Evolutionary conservation across 768 basidiomycete genomes (phyloP).

Genomic region (Leucocoprinus sp.): DNA sequence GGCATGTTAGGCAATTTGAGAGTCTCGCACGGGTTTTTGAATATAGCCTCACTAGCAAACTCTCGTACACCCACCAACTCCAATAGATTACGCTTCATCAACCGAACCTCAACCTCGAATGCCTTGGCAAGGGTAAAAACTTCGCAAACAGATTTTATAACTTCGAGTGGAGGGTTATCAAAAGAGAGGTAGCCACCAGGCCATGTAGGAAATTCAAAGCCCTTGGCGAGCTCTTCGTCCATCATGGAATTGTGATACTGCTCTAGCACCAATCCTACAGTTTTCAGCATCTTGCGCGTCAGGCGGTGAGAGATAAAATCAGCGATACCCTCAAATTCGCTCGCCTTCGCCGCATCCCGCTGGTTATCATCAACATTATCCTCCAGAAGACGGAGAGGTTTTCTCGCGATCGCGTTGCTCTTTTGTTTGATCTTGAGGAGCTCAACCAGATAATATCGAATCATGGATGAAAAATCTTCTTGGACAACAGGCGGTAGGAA

Average conservation of each 20-base stretch:
- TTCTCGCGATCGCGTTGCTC: slow-evolving; percentile 48
- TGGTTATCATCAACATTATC: slow-evolving; percentile 61
- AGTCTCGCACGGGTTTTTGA: slow-evolving; percentile 88
- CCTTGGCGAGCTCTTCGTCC: slow-evolving; percentile 41
- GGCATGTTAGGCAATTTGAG: slow-evolving; percentile 81
- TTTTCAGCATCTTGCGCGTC: slow-evolving; percentile 70
- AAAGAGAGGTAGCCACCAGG: slow-evolving; percentile 81
- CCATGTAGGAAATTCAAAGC: slow-evolving; percentile 75
- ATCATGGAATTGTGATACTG: slow-evolving; percentile 52
- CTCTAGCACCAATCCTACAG: slow-evolving; percentile 55
- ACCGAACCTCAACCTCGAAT: slow-evolving; percentile 78
- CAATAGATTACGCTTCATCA: slow-evolving; percentile 83
- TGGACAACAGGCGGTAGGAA: slow-evolving; percentile 86
- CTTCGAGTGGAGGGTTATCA: slow-evolving; percentile 78
- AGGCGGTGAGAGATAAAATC: slow-evolving; percentile 76
- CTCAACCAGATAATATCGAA: slow-evolving; percentile 82
- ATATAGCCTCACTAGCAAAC: slow-evolving; percentile 77
- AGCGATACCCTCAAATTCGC: slow-evolving; percentile 59
- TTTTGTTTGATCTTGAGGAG: slow-evolving; percentile 70
- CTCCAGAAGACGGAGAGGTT: slow-evolving; percentile 60
- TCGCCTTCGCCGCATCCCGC: slow-evolving; percentile 55
- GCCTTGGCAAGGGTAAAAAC: slow-evolving; percentile 73
- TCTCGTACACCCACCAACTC: slow-evolving; percentile 83
- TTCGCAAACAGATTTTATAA: slow-evolving; percentile 81
- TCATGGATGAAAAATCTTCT: slow-evolving; percentile 57